phyloP scores from a whole-genome alignment of 192 early-diverging fungal genomes.

The Coemansia sp. region DNA sequence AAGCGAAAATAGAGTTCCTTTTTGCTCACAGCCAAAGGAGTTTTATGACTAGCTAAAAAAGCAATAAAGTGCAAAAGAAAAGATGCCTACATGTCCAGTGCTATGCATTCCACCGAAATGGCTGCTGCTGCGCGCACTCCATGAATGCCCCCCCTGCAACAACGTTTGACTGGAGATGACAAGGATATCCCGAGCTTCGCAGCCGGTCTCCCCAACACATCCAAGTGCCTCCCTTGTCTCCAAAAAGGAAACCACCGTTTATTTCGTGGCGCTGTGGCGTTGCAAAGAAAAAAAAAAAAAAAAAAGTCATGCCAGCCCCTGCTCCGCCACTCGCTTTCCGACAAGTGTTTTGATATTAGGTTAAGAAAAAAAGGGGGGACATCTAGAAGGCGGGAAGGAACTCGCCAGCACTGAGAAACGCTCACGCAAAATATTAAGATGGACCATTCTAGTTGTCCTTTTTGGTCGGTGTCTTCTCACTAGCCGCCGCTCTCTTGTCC shows the following conservation, averaged over 20 bases:
- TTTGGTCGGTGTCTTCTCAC: constrained; percentile 7
- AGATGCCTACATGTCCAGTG: background rate
- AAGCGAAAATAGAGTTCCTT: background rate
- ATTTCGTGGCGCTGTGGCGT: background rate
- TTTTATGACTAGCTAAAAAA: background rate
- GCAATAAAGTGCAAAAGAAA: background rate
- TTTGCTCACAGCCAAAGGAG: background rate
- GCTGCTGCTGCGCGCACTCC: background rate
- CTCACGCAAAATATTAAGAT: background rate
- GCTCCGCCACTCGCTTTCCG: background rate
- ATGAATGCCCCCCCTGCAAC: background rate
- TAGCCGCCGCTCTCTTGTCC: constrained; percentile 16
- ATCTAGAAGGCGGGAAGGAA: background rate
- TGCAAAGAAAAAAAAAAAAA: background rate
- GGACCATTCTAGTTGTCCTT: background rate
- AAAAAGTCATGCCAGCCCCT: background rate
- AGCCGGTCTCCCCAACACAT: background rate
- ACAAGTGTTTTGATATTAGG: background rate
- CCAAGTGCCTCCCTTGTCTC: background rate
- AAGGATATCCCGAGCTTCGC: background rate
- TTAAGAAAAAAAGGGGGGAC: background rate
- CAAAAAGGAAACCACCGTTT: background rate
- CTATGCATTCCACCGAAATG: background rate
- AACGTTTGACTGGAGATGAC: background rate
- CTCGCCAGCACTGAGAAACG: background rate